Evolutionary conservation across 352 stramenopile genomes (phyloP).

Genomic region (Phytophthora lateralis): DNA sequence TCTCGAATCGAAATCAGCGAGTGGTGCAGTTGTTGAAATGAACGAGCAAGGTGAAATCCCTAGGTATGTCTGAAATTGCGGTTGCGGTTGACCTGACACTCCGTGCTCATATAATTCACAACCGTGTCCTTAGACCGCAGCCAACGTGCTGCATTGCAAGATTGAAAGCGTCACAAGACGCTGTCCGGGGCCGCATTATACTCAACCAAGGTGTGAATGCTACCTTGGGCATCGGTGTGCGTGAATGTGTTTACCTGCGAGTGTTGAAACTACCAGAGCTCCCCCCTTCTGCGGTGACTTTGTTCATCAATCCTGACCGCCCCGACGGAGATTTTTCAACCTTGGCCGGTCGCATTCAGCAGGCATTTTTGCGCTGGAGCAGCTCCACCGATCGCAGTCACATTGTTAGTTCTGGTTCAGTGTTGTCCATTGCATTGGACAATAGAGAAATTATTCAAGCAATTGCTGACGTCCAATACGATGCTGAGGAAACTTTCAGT

Average conservation of each 20-base stretch:
- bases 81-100: constrained; percentile 1
- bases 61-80: constrained; percentile 11
- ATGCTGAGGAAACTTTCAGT: constrained; percentile 45
- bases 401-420: constrained; percentile 41
- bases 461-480: constrained; percentile 47
- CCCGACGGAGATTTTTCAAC: constrained; percentile 4
- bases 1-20: constrained; percentile 10
- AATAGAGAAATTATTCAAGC: constrained; percentile 29
- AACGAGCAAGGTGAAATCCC: constrained; percentile 15
- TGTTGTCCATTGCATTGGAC: constrained; percentile 28
- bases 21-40: constrained; percentile 1
- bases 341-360: constrained; percentile 22
- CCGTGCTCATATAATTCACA: neutral
- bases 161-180: constrained; percentile 46
- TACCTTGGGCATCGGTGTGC: constrained; percentile 22
- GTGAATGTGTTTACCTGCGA: constrained; percentile 43
- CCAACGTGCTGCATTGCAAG: constrained; percentile 37
- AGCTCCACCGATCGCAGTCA: constrained; percentile 15
- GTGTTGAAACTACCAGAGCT: constrained; percentile 62
- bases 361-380: constrained; percentile 45
- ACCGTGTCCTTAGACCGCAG: constrained; percentile 17
- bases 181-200: constrained; percentile 41
- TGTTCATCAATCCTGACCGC: constrained; percentile 28
- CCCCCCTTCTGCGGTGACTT: constrained; percentile 31
- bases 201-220: constrained; percentile 35